These are phyloP conservation scores for Paraleonurus japonicus DNA, from an alignment of 257 asterid species.

Conservation along the genomic window DNA sequence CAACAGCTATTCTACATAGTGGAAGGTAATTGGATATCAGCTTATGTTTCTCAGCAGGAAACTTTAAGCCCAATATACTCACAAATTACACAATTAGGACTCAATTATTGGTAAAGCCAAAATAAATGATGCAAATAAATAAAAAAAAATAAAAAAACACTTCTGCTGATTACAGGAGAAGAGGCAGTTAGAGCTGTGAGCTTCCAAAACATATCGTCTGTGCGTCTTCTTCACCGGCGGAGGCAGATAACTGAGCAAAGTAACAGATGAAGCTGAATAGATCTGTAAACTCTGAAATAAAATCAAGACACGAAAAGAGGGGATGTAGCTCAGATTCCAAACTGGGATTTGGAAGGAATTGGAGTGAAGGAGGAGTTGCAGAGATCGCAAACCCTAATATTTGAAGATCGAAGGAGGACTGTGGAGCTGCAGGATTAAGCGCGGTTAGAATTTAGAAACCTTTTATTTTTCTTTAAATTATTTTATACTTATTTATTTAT, in stretches of 20 bases:
- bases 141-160: not conserved
- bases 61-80: slow-evolving; percentile 10
- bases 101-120: slow-evolving; percentile 2
- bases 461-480: slow-evolving; percentile 17
- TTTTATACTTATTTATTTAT: not conserved
- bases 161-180: slow-evolving; percentile 67
- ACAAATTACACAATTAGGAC: slow-evolving; percentile 14
- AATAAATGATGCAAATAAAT: not conserved
- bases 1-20: not conserved
- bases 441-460: slow-evolving; percentile 25
- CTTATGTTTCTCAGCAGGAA: slow-evolving; percentile 2
- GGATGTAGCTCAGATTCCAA: slow-evolving; percentile 30
- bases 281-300: slow-evolving; percentile 54
- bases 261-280: slow-evolving; percentile 31
- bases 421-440: slow-evolving; percentile 39
- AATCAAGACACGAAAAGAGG: slow-evolving; percentile 21
- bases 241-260: slow-evolving; percentile 21
- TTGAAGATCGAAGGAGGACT: slow-evolving; percentile 30
- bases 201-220: slow-evolving; percentile 86
- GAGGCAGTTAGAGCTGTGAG: slow-evolving; percentile 81
- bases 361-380: slow-evolving; percentile 18
- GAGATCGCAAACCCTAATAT: slow-evolving; percentile 44
- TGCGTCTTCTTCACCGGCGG: slow-evolving; percentile 17
- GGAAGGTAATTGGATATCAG: not conserved
- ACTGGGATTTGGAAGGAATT: slow-evolving; percentile 16